Conservation (phyloP, 129 eudicot genomes). For the Tanacetum coccineum region DNA sequence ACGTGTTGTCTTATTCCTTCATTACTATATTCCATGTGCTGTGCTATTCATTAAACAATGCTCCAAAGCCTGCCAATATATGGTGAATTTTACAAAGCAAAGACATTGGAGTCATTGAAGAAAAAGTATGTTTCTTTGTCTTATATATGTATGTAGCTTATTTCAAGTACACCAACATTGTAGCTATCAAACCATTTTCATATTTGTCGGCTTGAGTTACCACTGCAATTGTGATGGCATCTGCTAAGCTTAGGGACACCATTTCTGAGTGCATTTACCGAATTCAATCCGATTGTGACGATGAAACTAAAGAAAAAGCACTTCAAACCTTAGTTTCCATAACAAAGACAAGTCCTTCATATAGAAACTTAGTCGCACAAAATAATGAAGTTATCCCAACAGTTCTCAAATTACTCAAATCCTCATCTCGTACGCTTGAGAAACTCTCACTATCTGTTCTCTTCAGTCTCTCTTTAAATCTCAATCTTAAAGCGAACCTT, state of each 20-base stretch:
- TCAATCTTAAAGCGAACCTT: slow-evolving; percentile 48
- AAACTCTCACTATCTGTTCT: slow-evolving; percentile 58
- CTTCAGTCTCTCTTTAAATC: slow-evolving; percentile 75
- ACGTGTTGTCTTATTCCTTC: neutral
- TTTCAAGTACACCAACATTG: slow-evolving; percentile 4
- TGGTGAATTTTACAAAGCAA: slow-evolving; percentile 35
- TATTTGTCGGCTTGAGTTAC: neutral
- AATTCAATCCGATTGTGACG: slow-evolving; percentile 35
- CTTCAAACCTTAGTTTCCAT: slow-evolving; percentile 49
- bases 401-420: slow-evolving; percentile 44
- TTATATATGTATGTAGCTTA: slow-evolving; percentile 5
- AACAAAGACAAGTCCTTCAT: slow-evolving; percentile 66
- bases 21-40: slow-evolving; percentile 14
- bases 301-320: slow-evolving; percentile 39
- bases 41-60: slow-evolving; percentile 24
- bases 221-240: slow-evolving; percentile 30
- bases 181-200: neutral
- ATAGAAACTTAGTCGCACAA: slow-evolving; percentile 56
- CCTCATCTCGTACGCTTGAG: slow-evolving; percentile 33
- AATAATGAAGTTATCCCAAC: slow-evolving; percentile 38
- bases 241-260: slow-evolving; percentile 38
- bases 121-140: slow-evolving; percentile 19
- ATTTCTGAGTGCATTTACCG: slow-evolving; percentile 52
- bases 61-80: slow-evolving; percentile 22
- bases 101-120: slow-evolving; percentile 37